These are phyloP conservation scores for Anisodus tanguticus DNA, from an alignment of 257 asterid species.

Conservation along the genomic window DNA sequence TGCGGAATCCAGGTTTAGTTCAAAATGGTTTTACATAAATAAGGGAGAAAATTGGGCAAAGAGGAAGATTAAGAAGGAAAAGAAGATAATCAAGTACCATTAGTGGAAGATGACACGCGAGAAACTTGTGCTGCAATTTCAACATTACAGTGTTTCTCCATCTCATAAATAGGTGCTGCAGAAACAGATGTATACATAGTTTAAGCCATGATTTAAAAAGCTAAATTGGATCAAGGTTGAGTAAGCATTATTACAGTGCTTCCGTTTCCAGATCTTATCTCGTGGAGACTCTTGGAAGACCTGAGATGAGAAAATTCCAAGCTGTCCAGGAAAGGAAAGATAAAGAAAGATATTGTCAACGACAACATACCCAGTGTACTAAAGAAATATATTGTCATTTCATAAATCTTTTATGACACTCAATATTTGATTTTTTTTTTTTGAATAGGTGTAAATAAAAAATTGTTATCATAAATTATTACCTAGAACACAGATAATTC, in stretches of 20 bases:
- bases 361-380: too few species aligned
- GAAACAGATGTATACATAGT: conserved; percentile 38
- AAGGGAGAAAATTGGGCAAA: conserved; percentile 21
- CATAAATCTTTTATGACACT: neutral
- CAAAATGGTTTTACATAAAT: neutral
- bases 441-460: neutral
- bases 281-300: conserved; percentile 97
- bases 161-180: conserved; percentile 92
- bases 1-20: neutral
- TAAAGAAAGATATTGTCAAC: neutral
- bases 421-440: neutral
- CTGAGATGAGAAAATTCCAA: conserved; percentile 97
- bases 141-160: conserved; percentile 96
- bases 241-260: conserved; percentile 62
- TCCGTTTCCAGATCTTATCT: conserved; percentile 87
- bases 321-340: conserved; percentile 54
- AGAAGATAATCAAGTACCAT: conserved; percentile 54
- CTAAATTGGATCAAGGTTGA: conserved; percentile 28
- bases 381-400: conserved; percentile 9
- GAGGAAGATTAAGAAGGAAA: conserved; percentile 1
- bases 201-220: conserved; percentile 35
- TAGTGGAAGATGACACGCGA: conserved; percentile 64
- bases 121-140: conserved; percentile 96
- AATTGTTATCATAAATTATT: neutral
- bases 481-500: conserved; percentile 16